phyloP scores from a whole-genome alignment of 73 alveolate species.

The Uronychia binucleata region DNA sequence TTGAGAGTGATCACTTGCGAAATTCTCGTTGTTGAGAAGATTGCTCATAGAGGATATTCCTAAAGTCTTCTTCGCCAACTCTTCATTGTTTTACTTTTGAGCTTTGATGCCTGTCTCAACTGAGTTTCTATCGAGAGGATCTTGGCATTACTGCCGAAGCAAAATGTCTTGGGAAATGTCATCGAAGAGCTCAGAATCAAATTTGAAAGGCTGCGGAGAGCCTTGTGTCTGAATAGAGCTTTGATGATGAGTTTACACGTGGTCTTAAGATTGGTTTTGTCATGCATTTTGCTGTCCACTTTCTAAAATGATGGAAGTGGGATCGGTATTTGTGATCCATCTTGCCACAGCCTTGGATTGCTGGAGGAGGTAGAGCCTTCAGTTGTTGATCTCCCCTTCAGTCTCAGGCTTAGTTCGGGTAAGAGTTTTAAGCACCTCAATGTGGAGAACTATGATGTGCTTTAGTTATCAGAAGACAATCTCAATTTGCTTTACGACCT shows the following conservation, averaged over 20 bases:
- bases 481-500: background rate
- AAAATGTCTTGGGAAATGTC: background rate
- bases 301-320: background rate
- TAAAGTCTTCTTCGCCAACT: background rate
- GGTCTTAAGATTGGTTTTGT: background rate
- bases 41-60: background rate
- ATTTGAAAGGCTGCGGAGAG: background rate
- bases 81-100: background rate
- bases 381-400: background rate
- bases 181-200: background rate
- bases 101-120: background rate
- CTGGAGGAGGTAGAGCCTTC: background rate
- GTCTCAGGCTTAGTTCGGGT: background rate
- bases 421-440: background rate
- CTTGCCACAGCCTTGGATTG: background rate
- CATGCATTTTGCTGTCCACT: background rate
- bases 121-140: background rate
- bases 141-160: background rate
- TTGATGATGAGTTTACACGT: background rate
- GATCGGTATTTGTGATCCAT: background rate
- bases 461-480: background rate
- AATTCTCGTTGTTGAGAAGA: background rate
- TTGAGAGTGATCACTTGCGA: background rate
- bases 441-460: background rate
- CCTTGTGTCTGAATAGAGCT: background rate